These are phyloP conservation scores for Pseudogymnoascus sp. DNA, from an alignment of 2,329 filamentous ascomycete species.

Conservation along the genomic window DNA sequence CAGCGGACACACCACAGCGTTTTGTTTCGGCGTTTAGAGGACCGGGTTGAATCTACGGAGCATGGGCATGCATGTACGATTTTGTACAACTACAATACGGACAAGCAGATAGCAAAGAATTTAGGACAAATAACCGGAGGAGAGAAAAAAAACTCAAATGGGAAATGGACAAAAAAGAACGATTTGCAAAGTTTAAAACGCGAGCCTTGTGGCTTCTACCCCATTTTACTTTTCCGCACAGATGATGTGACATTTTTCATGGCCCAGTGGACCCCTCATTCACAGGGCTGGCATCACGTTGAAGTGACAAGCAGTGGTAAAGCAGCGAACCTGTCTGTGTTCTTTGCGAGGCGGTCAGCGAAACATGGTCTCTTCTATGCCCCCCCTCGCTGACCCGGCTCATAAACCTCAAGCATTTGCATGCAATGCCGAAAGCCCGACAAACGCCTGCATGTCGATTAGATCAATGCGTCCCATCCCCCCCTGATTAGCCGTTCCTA, in stretches of 20 bases:
- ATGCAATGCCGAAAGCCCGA: slow-evolving; percentile 8
- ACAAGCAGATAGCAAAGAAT: slow-evolving; percentile 2
- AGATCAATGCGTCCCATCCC: slow-evolving; percentile 4
- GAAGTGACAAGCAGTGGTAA: slow-evolving; percentile 8
- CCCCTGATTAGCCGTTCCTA: neutral
- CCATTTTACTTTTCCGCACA: neutral
- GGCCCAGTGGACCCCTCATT: neutral
- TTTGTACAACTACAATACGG: slow-evolving; percentile 8
- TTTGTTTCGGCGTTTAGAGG: slow-evolving; percentile 8
- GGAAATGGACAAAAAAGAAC: neutral
- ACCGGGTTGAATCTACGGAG: slow-evolving; percentile 3
- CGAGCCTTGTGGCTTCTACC: neutral
- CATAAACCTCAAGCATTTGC: slow-evolving; percentile 3
- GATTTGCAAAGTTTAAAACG: neutral
- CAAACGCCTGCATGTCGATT: slow-evolving; percentile 9
- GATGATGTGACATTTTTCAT: slow-evolving; percentile 3
- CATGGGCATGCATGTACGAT: slow-evolving; percentile 5
- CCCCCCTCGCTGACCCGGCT: neutral
- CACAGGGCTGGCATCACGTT: slow-evolving; percentile 10
- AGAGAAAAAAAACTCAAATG: neutral
- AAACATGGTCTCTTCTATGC: neutral
- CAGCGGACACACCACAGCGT: slow-evolving; percentile 2
- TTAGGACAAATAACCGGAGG: neutral
- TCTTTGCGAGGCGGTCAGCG: slow-evolving; percentile 5
- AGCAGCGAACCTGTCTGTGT: slow-evolving; percentile 9